Evolutionary conservation across 768 basidiomycete genomes (phyloP).

Genomic region (Mycena indigotica): DNA sequence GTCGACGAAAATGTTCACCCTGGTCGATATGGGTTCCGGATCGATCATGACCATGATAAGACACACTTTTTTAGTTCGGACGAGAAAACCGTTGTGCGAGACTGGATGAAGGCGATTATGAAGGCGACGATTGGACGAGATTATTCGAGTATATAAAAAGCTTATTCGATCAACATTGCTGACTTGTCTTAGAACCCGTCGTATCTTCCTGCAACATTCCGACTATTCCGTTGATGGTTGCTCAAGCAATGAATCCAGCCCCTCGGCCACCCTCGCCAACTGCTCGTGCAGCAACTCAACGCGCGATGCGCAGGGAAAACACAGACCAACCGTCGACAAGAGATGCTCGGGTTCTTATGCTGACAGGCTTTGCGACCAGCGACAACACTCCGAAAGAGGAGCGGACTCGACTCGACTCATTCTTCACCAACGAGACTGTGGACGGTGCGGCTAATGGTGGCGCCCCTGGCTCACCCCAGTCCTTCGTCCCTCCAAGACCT

Average conservation of each 20-base stretch:
- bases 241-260: constrained; percentile 95
- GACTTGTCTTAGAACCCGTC: constrained; percentile 70
- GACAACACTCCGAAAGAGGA: constrained; percentile 44
- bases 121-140: constrained; percentile 96
- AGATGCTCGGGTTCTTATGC: constrained; percentile 76
- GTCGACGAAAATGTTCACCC: constrained; percentile 91
- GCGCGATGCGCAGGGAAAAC: constrained; percentile 82
- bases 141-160: constrained; percentile 72
- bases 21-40: constrained; percentile 92
- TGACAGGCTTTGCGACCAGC: constrained; percentile 43
- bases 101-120: constrained; percentile 99
- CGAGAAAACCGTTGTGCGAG: constrained; percentile 81
- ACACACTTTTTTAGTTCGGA: constrained; percentile 91
- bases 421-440: constrained; percentile 50
- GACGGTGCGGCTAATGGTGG: constrained; percentile 31
- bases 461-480: constrained; percentile 23
- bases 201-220: constrained; percentile 96
- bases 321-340: constrained; percentile 78
- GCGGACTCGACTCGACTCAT: constrained; percentile 53
- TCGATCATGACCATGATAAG: constrained; percentile 86
- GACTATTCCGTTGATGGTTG: constrained; percentile 91
- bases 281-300: constrained; percentile 85
- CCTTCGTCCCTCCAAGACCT: constrained; percentile 62
- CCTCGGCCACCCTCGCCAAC: constrained; percentile 93
- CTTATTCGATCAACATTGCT: too few species aligned